These are phyloP conservation scores for Arctostaphylos glauca DNA, from an alignment of 148 eudicot genomes.

Conservation along the genomic window DNA sequence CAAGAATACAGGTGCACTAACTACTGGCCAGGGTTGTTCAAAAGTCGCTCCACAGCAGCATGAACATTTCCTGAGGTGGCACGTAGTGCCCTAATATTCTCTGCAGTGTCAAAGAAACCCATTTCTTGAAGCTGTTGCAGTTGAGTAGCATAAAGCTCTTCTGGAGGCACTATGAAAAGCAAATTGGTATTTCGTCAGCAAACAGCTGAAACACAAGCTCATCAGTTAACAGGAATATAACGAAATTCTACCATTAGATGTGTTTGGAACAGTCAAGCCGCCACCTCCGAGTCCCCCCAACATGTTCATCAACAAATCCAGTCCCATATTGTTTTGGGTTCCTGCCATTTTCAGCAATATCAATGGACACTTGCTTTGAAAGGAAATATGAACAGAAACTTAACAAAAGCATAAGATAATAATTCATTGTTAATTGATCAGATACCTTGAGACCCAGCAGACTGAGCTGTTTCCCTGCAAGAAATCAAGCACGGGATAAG, in stretches of 20 bases:
- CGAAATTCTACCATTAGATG: constrained; percentile 42
- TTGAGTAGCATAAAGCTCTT: constrained; percentile 91
- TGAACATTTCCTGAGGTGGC: constrained; percentile 92
- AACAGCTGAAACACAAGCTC: background rate
- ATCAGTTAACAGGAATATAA: background rate
- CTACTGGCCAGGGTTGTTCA: constrained; percentile 72
- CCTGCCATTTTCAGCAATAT: constrained; percentile 39
- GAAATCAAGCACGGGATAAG: constrained; percentile 5
- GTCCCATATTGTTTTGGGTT: constrained; percentile 51
- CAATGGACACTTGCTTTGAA: background rate
- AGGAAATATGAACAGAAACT: background rate
- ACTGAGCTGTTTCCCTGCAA: constrained; percentile 64
- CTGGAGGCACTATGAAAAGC: constrained; percentile 71
- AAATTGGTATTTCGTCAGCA: background rate
- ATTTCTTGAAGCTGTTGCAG: constrained; percentile 92
- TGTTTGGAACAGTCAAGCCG: constrained; percentile 54
- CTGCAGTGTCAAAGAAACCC: constrained; percentile 91
- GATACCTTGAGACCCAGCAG: constrained; percentile 67
- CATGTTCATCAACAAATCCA: constrained; percentile 85
- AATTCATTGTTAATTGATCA: background rate
- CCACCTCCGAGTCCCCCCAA: constrained; percentile 92
- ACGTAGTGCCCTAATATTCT: constrained; percentile 80
- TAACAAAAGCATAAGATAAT: background rate
- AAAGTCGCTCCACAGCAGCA: constrained; percentile 90
- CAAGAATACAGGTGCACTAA: background rate